phyloP scores from a whole-genome alignment of 106 monocot species.

The Phalaenopsis aphrodite region DNA sequence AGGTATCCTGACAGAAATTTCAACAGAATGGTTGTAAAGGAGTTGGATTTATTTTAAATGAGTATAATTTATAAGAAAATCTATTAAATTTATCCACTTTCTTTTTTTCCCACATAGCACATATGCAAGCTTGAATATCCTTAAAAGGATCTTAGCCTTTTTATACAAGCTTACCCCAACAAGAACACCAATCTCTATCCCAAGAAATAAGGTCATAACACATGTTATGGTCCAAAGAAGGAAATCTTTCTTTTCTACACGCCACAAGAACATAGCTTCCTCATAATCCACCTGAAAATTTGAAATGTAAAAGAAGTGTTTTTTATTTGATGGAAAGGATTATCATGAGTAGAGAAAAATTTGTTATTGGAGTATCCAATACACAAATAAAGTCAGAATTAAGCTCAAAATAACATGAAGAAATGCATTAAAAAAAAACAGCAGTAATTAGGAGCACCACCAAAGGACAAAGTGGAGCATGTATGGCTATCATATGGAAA shows the following conservation, averaged over 20 bases:
- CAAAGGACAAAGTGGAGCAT: background rate
- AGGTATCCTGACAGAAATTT: too few species aligned
- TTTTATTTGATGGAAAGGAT: background rate
- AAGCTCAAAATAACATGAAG: background rate
- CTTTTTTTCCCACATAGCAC: too few species aligned
- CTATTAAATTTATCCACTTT: too few species aligned
- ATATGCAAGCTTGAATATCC: background rate
- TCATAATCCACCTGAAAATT: constrained; percentile 83
- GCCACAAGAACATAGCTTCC: constrained; percentile 93
- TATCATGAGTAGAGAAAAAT: background rate
- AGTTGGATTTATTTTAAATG: too few species aligned
- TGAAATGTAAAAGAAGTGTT: background rate
- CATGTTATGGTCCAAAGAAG: constrained; percentile 90
- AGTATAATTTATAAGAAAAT: too few species aligned
- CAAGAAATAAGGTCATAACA: constrained; percentile 74
- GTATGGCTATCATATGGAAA: background rate
- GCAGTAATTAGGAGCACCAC: background rate
- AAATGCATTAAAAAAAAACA: constrained; percentile 1
- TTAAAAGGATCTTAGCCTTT: background rate
- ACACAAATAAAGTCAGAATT: background rate
- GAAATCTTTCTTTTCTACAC: constrained; percentile 94
- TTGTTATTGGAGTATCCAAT: background rate
- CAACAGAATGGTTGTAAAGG: too few species aligned
- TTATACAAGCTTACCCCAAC: constrained; percentile 62
- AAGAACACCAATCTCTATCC: constrained; percentile 97